Conservation (phyloP, 2,329 filamentous ascomycete genomes). For the Orbilia ellipsospora region DNA sequence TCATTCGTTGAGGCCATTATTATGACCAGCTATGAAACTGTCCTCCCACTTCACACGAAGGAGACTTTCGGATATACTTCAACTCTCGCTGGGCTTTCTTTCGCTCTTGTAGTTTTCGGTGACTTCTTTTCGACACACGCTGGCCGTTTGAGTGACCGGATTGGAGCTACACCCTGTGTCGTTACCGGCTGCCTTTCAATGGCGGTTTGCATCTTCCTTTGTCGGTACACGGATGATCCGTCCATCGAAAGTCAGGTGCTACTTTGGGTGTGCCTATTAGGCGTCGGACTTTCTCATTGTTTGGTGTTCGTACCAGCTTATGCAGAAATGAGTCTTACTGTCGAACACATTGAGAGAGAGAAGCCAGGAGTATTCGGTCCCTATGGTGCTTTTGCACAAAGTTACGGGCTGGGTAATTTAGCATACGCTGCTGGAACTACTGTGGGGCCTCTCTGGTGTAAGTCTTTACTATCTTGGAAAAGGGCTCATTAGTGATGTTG, state of each 20-base stretch:
- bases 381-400: constrained; percentile 53
- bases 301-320: constrained; percentile 48
- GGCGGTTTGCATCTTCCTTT: constrained; percentile 19
- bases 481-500: neutral
- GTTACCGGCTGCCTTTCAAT: constrained; percentile 29
- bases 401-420: constrained; percentile 49
- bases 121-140: constrained; percentile 52
- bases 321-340: constrained; percentile 52
- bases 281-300: constrained; percentile 46
- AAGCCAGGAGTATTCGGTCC: constrained; percentile 50
- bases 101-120: constrained; percentile 49
- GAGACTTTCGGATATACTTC: constrained; percentile 50
- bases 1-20: constrained; percentile 49
- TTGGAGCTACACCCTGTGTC: constrained; percentile 44
- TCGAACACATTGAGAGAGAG: constrained; percentile 51
- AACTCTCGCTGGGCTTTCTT: constrained; percentile 45
- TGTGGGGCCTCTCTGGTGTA: constrained; percentile 51
- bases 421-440: constrained; percentile 51
- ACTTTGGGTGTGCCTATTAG: constrained; percentile 36
- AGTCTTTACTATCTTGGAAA: constrained; percentile 10
- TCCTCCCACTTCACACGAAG: constrained; percentile 53
- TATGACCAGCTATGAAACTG: constrained; percentile 53
- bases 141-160: constrained; percentile 49
- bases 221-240: constrained; percentile 23
- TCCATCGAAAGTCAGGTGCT: constrained; percentile 37